Evolutionary conservation across 805 yeast species (phyloP), one percentile per base, ranked within the genome.

Genomic region (Saccharomyces paradoxus): DNA sequence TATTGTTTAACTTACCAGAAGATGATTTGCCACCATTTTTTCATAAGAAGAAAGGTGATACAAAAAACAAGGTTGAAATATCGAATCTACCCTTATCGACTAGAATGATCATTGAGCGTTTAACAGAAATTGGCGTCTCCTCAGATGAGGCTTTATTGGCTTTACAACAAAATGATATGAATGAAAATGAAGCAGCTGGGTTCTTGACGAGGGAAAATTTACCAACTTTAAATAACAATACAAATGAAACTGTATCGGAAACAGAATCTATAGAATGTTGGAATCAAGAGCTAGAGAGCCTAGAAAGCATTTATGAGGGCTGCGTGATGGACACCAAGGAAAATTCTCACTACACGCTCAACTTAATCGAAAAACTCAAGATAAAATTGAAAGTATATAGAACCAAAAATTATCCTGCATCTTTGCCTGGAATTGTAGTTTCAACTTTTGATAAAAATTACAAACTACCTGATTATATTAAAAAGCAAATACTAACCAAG

Each of bases 1-100:
- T 92, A 21, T 71, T 92, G 10, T 84, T 91, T 60, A 94, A 92
- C 63, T 81, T 92, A 2, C 98, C 98, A 0, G 97, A 94, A 58
- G 98, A 91, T 65, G 99, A 92, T 63, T 73, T 92, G 31, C 99
- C 99, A 0, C 60, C 71, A 0, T 73, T 76, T 49, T 87, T 87
- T 62, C 76, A 78, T 17, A 82, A 83, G 56, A 71, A 80, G 46
- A 76, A 77, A 24, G 77, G 77, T 48, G 89, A 84, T 60, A 74
- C 85, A 0, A 80, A 78, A 50, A 78, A 83, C 26, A 76, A 79
- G 52, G 74, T 86, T 46, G 86, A 79, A 56, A 71, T 78, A 32
- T 57, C 70, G 3, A 56, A 61, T 2, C 49, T 67, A 22, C 71
- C 72, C 0, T 49, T 69, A 14, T 72, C 84, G 3, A 77, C 76